Evolutionary conservation across 2,329 filamentous ascomycete genomes (phyloP).

Genomic region (Hymenoscyphus repandus): DNA sequence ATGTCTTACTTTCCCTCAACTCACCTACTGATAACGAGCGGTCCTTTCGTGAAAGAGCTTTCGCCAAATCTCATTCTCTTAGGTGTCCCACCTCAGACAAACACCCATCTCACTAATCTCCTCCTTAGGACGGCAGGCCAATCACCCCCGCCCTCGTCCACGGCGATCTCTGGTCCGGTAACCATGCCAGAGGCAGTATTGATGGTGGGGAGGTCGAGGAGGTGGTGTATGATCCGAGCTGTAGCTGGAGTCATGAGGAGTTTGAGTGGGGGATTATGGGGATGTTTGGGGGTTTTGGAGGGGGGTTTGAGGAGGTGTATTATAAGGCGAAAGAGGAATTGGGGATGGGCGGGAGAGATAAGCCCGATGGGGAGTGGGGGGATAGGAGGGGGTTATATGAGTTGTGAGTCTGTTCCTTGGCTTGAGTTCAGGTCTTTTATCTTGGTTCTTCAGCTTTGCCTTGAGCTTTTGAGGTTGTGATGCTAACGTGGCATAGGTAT

Average conservation of each 20-base stretch:
- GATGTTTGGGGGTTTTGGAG: conserved; percentile 89
- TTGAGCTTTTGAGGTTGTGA: no score
- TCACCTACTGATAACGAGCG: no score
- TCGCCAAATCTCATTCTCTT: no score
- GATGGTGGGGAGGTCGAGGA: conserved; percentile 53
- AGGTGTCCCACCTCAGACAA: no score
- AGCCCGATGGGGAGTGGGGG: conserved; percentile 78
- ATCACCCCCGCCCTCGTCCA: conserved; percentile 79
- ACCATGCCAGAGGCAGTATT: conserved; percentile 64
- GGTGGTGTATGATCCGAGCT: conserved; percentile 76
- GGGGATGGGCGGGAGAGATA: conserved; percentile 75
- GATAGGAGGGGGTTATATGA: conserved; percentile 80
- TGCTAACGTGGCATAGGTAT: conserved; percentile 48
- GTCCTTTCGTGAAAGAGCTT: no score
- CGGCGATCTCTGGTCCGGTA: conserved; percentile 92
- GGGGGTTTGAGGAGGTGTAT: conserved; percentile 71
- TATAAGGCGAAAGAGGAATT: conserved; percentile 73
- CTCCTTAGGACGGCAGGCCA: conserved; percentile 37
- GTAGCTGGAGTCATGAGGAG: conserved; percentile 81
- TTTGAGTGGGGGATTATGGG: conserved; percentile 92
- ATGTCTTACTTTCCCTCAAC: no score
- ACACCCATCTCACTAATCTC: no score
- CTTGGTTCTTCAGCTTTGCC: no score
- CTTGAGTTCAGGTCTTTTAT: no score
- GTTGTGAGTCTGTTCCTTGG: conserved; percentile 52